phyloP scores from a whole-genome alignment of 2,329 filamentous ascomycete species.

The Ophiosphaerella narmari region DNA sequence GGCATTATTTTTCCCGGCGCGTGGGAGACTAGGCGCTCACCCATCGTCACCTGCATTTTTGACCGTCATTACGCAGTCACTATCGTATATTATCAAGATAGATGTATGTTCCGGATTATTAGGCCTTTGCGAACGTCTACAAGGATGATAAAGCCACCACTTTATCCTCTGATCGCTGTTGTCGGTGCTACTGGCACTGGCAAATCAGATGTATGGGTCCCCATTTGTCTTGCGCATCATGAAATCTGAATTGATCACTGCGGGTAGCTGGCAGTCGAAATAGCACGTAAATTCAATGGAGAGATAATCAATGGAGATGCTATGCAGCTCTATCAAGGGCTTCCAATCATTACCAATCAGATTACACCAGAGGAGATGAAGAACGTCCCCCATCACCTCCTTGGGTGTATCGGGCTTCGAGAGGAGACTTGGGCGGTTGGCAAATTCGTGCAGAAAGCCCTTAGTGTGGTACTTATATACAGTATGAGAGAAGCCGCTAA shows the following conservation, averaged over 20 bases:
- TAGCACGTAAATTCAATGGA: conserved; percentile 82
- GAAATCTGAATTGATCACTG: conserved; percentile 10
- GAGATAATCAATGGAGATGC: conserved; percentile 97
- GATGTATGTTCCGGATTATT: conserved; percentile 33
- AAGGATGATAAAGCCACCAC: conserved; percentile 32
- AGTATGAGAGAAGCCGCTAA: rapidly evolving
- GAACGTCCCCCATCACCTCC: conserved; percentile 83
- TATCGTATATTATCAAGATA: background rate
- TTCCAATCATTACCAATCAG: conserved; percentile 96
- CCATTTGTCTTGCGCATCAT: background rate
- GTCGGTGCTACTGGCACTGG: conserved; percentile 91
- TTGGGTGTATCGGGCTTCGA: conserved; percentile 76
- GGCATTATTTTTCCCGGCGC: too few species aligned
- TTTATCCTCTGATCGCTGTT: conserved; percentile 72
- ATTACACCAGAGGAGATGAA: conserved; percentile 74
- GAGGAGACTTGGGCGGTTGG: conserved; percentile 84
- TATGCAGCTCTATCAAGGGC: conserved; percentile 92
- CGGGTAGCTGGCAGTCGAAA: conserved; percentile 80
- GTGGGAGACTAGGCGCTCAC: background rate
- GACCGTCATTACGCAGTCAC: background rate
- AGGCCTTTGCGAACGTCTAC: conserved; percentile 15
- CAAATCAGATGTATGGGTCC: conserved; percentile 75
- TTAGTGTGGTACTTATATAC: conserved; percentile 50
- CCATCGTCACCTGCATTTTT: background rate
- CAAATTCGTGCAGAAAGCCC: conserved; percentile 73